Percentiles rank a stretch among this genome's conserved stretches.
Conservation (phyloP, 352 stramenopile species). For the Pythium apleroticum region DNA sequence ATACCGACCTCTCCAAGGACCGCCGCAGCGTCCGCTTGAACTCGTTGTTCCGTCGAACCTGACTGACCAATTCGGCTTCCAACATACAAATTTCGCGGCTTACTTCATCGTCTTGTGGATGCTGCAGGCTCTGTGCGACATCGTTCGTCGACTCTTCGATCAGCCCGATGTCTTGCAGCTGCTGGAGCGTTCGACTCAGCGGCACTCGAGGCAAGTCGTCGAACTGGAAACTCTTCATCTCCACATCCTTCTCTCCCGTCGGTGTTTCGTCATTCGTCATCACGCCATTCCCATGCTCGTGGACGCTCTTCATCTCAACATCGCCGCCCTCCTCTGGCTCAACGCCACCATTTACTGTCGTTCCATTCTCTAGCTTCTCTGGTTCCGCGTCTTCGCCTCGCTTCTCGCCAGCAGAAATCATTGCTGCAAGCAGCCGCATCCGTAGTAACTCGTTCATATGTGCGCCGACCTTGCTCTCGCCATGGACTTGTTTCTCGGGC, state of each 20-base stretch:
- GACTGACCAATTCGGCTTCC: constrained; percentile 40
- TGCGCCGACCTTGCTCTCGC: background rate
- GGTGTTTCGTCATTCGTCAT: background rate
- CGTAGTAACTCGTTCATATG: constrained; percentile 6
- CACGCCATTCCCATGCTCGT: background rate
- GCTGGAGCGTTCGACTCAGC: background rate
- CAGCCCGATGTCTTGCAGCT: constrained; percentile 49
- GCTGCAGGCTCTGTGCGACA: constrained; percentile 28
- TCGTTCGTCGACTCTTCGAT: constrained; percentile 35
- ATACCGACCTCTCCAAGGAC: constrained; percentile 47
- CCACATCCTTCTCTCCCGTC: background rate
- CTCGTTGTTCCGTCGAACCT: constrained; percentile 57
- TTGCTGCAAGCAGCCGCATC: constrained; percentile 20
- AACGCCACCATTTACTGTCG: background rate
- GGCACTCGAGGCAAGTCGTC: background rate
- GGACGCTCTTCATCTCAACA: background rate
- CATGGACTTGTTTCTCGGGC: background rate
- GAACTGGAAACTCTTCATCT: background rate
- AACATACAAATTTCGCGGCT: constrained; percentile 61
- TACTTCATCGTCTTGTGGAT: constrained; percentile 58
- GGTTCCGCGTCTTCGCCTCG: background rate
- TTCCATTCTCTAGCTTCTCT: background rate
- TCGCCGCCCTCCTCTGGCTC: background rate
- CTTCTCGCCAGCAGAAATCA: constrained; percentile 4
- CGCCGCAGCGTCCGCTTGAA: constrained; percentile 55